phyloP scores from a whole-genome alignment of 2,329 filamentous ascomycete genomes.

The Xylaria sp. region DNA sequence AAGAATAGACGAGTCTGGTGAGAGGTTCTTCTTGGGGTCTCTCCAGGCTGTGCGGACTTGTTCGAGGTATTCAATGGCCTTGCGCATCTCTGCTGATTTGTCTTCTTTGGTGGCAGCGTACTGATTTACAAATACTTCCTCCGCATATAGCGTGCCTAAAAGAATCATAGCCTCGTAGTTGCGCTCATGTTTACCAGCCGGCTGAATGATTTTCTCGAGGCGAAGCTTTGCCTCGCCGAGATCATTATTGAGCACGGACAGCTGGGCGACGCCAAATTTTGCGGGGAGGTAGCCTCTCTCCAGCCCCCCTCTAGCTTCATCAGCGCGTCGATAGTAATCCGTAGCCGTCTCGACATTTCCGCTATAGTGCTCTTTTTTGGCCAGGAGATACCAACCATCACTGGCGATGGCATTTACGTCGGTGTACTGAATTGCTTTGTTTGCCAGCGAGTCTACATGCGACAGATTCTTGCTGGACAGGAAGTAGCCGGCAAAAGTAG shows the following conservation, averaged over 20 bases:
- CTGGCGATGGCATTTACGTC: slow-evolving; percentile 97
- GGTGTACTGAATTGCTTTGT: slow-evolving; percentile 94
- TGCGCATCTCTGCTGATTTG: slow-evolving; percentile 84
- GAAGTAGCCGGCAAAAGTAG: slow-evolving; percentile 92
- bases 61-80: slow-evolving; percentile 87
- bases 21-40: slow-evolving; percentile 85
- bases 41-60: slow-evolving; percentile 89
- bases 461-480: slow-evolving; percentile 81
- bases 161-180: slow-evolving; percentile 91
- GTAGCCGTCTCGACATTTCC: slow-evolving; percentile 79
- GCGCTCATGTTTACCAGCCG: slow-evolving; percentile 69
- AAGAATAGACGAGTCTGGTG: slow-evolving; percentile 86
- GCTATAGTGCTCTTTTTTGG: slow-evolving; percentile 88
- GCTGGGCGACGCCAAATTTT: slow-evolving; percentile 92
- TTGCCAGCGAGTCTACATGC: slow-evolving; percentile 86
- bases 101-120: slow-evolving; percentile 81
- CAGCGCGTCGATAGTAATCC: slow-evolving; percentile 89
- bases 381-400: slow-evolving; percentile 96
- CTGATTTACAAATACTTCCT: slow-evolving; percentile 89
- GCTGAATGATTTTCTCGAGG: slow-evolving; percentile 92
- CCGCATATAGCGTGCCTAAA: slow-evolving; percentile 90
- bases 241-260: slow-evolving; percentile 85
- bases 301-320: slow-evolving; percentile 90
- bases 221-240: slow-evolving; percentile 92
- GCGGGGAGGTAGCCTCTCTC: slow-evolving; percentile 92